Evolutionary conservation across 805 yeast genomes (phyloP).

Genomic region (Candida maesae): DNA sequence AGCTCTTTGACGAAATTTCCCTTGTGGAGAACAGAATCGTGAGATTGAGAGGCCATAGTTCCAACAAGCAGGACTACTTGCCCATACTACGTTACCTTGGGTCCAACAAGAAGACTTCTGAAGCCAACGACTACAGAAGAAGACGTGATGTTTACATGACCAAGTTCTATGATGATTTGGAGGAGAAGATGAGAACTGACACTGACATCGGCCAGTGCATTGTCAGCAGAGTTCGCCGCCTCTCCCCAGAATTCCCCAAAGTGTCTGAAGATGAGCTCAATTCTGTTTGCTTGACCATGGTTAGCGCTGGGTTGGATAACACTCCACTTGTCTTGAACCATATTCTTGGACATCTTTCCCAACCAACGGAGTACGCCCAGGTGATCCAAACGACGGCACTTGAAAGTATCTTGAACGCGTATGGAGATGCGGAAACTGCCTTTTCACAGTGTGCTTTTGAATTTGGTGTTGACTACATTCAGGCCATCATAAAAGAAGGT

Average conservation of each 20-base stretch:
- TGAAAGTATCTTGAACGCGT: slow-evolving; percentile 33
- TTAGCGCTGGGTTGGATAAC: slow-evolving; percentile 77
- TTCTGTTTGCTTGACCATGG: slow-evolving; percentile 68
- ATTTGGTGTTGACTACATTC: slow-evolving; percentile 43
- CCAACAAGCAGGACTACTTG: slow-evolving; percentile 52
- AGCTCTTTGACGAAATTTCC: slow-evolving; percentile 48
- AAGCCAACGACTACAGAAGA: slow-evolving; percentile 32
- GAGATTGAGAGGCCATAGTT: slow-evolving; percentile 51
- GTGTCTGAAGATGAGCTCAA: slow-evolving; percentile 41
- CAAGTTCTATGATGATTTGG: slow-evolving; percentile 31
- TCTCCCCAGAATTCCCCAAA: slow-evolving; percentile 11
- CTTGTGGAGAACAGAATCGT: slow-evolving; percentile 54
- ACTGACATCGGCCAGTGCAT: slow-evolving; percentile 31
- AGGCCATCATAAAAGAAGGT: slow-evolving; percentile 61
- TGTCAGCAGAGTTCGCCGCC: slow-evolving; percentile 28
- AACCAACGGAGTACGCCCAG: slow-evolving; percentile 32
- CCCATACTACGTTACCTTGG: slow-evolving; percentile 40
- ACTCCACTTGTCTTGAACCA: slow-evolving; percentile 61
- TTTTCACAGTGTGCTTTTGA: slow-evolving; percentile 32
- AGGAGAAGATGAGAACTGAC: slow-evolving; percentile 23
- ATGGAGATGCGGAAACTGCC: slow-evolving; percentile 32
- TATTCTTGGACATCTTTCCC: slow-evolving; percentile 56
- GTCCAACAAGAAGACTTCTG: slow-evolving; percentile 15
- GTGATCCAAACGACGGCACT: slow-evolving; percentile 43
- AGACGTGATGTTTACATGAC: slow-evolving; percentile 49